phyloP scores from a whole-genome alignment of 106 monocot genomes.

The Acanthochlamys bracteata region DNA sequence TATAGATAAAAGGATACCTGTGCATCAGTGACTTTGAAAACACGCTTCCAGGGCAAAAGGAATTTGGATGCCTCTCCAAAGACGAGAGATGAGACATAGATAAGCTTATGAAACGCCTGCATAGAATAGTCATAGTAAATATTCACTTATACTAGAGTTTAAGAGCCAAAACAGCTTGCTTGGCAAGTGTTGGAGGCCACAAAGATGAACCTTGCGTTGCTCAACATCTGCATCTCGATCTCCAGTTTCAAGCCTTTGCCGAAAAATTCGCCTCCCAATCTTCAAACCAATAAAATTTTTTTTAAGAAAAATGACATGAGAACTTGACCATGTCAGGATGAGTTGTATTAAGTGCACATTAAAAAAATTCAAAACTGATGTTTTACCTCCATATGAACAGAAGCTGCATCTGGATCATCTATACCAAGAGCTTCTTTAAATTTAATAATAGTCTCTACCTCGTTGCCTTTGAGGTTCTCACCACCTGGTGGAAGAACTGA shows the following conservation, averaged over 20 bases:
- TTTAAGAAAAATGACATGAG: not conserved
- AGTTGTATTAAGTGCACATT: not conserved
- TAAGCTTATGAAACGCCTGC: conserved; percentile 97
- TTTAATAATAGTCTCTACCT: conserved; percentile 76
- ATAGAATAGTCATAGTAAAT: conserved; percentile 4
- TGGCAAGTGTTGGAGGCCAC: too few species aligned
- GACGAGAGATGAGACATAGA: conserved; percentile 87
- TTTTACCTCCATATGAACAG: conserved; percentile 88
- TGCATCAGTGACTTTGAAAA: conserved; percentile 96
- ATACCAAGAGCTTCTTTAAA: conserved; percentile 91
- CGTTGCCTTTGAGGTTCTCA: conserved; percentile 83
- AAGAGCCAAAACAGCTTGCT: too few species aligned
- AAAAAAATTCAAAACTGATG: conserved; percentile 1
- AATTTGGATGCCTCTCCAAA: conserved; percentile 91
- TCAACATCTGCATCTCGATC: conserved; percentile 78
- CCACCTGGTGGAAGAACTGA: conserved; percentile 70
- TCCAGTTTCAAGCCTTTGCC: conserved; percentile 84
- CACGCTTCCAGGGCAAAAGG: conserved; percentile 96
- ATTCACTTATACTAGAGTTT: too few species aligned
- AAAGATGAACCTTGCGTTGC: conserved; percentile 53
- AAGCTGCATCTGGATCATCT: conserved; percentile 92
- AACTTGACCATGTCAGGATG: conserved; percentile 1
- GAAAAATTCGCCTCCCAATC: conserved; percentile 89
- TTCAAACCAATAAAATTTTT: conserved; percentile 7
- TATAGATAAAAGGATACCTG: conserved; percentile 43